A percentile compares a stretch with the other conserved stretches of the same genome.
Evolutionary conservation across 1,284 basidiomycete species (phyloP).

Genomic region (Sparassis latifolia): DNA sequence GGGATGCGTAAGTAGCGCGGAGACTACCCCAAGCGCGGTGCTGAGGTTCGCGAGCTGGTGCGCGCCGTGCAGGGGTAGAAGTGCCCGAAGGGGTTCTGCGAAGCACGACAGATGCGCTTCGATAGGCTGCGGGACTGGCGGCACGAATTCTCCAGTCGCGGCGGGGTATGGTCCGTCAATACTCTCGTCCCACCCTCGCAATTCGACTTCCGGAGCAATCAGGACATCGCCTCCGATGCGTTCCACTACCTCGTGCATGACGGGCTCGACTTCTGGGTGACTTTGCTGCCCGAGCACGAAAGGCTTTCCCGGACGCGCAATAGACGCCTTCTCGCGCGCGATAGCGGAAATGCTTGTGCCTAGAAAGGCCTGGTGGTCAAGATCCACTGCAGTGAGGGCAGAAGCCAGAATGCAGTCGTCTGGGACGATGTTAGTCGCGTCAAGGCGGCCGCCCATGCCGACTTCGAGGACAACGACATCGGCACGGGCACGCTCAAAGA

Average conservation of each 20-base stretch:
- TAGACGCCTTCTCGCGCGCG: slow-evolving; percentile 80
- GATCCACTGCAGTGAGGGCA: slow-evolving; percentile 79
- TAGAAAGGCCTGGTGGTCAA: slow-evolving; percentile 91
- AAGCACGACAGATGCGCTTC: slow-evolving; percentile 36
- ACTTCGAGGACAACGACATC: slow-evolving; percentile 91
- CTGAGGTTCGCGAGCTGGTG: slow-evolving; percentile 84
- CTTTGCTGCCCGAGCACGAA: slow-evolving; percentile 74
- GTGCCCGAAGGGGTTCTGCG: slow-evolving; percentile 32
- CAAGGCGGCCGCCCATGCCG: slow-evolving; percentile 88
- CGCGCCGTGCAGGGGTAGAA: slow-evolving; percentile 64
- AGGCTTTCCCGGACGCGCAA: slow-evolving; percentile 63
- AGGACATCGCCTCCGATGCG: slow-evolving; percentile 38
- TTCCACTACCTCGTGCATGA: slow-evolving; percentile 34
- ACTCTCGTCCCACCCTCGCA: slow-evolving; percentile 29
- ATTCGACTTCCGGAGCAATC: slow-evolving; percentile 21
- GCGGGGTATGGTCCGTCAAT: slow-evolving; percentile 29
- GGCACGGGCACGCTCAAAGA: slow-evolving; percentile 63
- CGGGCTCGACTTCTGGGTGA: slow-evolving; percentile 42
- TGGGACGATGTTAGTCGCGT: slow-evolving; percentile 90
- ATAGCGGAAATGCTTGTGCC: slow-evolving; percentile 76
- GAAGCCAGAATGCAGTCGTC: slow-evolving; percentile 69
- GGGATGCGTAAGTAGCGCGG: slow-evolving; percentile 46
- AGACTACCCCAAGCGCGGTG: slow-evolving; percentile 61
- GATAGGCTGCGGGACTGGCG: slow-evolving; percentile 40
- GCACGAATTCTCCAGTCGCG: slow-evolving; percentile 31